Evolutionary conservation across 495 filamentous ascomycete genomes (phyloP), one percentile per base, ranked within the genome.

Genomic region (Margaritispora aquatica): DNA sequence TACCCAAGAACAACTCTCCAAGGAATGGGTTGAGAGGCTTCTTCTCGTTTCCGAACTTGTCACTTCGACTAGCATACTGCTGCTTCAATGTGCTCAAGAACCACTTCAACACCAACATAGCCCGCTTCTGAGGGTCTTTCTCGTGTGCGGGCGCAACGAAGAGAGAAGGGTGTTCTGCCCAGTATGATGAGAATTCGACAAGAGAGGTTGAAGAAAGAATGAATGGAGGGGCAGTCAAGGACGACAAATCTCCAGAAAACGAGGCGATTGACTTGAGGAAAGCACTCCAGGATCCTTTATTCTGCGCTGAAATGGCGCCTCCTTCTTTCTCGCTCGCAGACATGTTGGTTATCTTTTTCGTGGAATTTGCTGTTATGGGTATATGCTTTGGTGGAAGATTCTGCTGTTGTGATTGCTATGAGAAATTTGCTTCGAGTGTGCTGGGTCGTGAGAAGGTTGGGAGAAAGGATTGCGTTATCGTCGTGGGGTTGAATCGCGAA

Each of bases 11-110:
- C 22, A 97, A 77, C 73, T 99, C 94, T 31, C 94, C 94, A 23
- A 94, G 72, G 73, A 94, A 94, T 0, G 90, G 90, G 66, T 97
- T 97, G 74, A 99, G 75, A 0, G 94, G 94, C 76, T 99, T 99
- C 81, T 99, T 99, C 80, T 99, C 95, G 63, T 92, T 92, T 22
- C 90, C 90, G 46, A 86, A 84, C 73, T 96, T 92, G 75, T 99
- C 95, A 69, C 87, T 97, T 19, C 66, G 56, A 65, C 66, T 68
- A 0, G 63, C 66, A 73, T 97, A 99, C 65, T 96, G 92, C 73
- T 95, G 92, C 78, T 95, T 96, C 59, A 99, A 80, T 1, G 95
- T 97, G 66, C 84, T 94, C 61, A 99, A 78, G 77, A 99, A 99
- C 94, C 94, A 99, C 71, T 95, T 97, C 56, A 97, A 77, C 19